These are phyloP conservation scores for Ophiostoma australiae DNA, from an alignment of 2,329 filamentous ascomycete genomes.

Conservation along the genomic window DNA sequence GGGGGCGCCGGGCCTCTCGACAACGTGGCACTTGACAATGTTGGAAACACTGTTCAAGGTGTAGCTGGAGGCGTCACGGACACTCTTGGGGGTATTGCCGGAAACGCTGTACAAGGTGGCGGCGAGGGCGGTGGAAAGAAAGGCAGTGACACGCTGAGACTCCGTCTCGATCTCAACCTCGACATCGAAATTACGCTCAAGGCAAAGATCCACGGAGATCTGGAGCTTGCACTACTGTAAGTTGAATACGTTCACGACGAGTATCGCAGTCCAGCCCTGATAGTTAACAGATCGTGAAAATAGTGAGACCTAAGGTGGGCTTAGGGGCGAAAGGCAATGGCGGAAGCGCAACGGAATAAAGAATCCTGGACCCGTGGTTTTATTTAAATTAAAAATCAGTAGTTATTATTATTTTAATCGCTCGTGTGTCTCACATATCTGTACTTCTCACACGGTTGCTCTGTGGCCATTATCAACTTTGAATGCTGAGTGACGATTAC, in stretches of 20 bases:
- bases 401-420: no score
- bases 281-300: slow-evolving; percentile 8
- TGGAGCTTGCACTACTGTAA: slow-evolving; percentile 67
- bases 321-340: neutral
- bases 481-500: no score
- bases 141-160: slow-evolving; percentile 60
- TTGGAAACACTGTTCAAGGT: slow-evolving; percentile 25
- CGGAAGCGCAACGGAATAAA: neutral
- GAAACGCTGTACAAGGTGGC: slow-evolving; percentile 34
- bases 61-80: slow-evolving; percentile 40
- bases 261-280: neutral
- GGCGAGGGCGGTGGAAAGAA: slow-evolving; percentile 37
- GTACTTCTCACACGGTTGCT: no score
- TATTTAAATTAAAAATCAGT: no score
- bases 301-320: neutral
- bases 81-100: slow-evolving; percentile 40
- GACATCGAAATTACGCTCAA: slow-evolving; percentile 82
- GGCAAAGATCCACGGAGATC: slow-evolving; percentile 77
- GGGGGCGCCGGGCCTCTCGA: neutral
- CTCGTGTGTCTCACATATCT: no score
- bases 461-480: no score
- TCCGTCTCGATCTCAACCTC: slow-evolving; percentile 68
- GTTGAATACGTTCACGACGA: slow-evolving; percentile 28
- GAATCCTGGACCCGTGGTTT: no score
- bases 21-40: neutral